A percentile compares a stretch with the other conserved stretches of the same genome.
phyloP scores from a whole-genome alignment of 768 basidiomycete genomes.

The Tricholoma saponaceum region DNA sequence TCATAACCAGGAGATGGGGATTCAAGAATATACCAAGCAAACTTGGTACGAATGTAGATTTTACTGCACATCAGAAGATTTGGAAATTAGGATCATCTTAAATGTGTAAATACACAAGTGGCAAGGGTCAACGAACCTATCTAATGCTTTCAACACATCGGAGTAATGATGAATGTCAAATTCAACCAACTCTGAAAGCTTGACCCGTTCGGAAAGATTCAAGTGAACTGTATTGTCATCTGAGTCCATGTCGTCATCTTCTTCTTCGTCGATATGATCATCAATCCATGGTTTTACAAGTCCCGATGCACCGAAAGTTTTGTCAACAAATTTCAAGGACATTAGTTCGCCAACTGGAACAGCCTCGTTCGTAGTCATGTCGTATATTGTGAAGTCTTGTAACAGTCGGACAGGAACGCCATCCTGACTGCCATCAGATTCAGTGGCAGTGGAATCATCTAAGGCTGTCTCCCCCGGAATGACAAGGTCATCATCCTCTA shows the following conservation, averaged over 20 bases:
- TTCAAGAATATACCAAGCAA: slow-evolving; percentile 70
- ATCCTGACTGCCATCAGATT: slow-evolving; percentile 23
- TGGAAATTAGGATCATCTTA: slow-evolving; percentile 2
- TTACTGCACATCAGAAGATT: slow-evolving; percentile 34
- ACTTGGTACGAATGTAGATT: slow-evolving; percentile 56
- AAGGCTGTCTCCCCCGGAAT: slow-evolving; percentile 38
- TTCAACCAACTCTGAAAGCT: slow-evolving; percentile 40
- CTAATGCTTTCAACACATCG: slow-evolving; percentile 27
- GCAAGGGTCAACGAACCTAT: slow-evolving; percentile 35
- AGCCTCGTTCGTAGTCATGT: slow-evolving; percentile 29
- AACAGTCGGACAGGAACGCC: slow-evolving; percentile 56
- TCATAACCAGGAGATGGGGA: slow-evolving; percentile 42
- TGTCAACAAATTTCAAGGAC: slow-evolving; percentile 20
- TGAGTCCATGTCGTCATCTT: slow-evolving; percentile 26
- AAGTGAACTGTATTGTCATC: slow-evolving; percentile 17
- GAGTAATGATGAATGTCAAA: slow-evolving; percentile 42
- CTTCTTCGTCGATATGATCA: slow-evolving; percentile 27
- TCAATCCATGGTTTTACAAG: slow-evolving; percentile 35
- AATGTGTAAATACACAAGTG: background rate
- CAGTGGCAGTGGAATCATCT: slow-evolving; percentile 13
- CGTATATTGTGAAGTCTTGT: slow-evolving; percentile 50
- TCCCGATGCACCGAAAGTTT: slow-evolving; percentile 35
- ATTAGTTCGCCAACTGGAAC: slow-evolving; percentile 39
- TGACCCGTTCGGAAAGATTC: slow-evolving; percentile 22
- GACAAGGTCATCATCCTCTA: slow-evolving; percentile 37